A percentile compares a stretch with the other conserved stretches of the same genome.
These are phyloP conservation scores for Saccharomycopsis vini DNA, from an alignment of 805 yeast species.

Conservation along the genomic window DNA sequence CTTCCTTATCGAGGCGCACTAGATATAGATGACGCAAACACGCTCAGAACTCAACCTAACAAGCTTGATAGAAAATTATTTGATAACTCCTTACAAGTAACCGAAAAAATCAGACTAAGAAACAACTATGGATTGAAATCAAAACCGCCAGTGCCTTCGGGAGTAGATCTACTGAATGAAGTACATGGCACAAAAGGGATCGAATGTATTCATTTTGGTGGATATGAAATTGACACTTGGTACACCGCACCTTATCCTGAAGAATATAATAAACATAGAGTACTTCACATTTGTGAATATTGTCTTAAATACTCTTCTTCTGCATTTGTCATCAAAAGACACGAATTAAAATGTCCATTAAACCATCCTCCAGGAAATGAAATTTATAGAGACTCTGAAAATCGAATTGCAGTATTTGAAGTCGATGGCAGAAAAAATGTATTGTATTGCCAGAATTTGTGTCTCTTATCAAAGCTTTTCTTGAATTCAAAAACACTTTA, in stretches of 20 bases:
- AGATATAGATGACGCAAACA: constrained; percentile 47
- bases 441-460: constrained; percentile 79
- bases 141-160: constrained; percentile 14
- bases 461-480: constrained; percentile 82
- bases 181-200: constrained; percentile 25
- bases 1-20: constrained; percentile 64
- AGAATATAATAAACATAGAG: constrained; percentile 55
- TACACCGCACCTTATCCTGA: constrained; percentile 90
- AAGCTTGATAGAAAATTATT: constrained; percentile 42
- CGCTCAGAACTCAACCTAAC: constrained; percentile 54
- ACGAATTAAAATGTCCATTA: constrained; percentile 61
- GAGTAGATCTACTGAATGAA: constrained; percentile 15
- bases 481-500: constrained; percentile 86
- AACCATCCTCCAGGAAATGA: constrained; percentile 86
- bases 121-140: constrained; percentile 29
- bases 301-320: constrained; percentile 76
- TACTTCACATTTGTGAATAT: constrained; percentile 70
- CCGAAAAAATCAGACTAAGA: constrained; percentile 31
- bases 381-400: constrained; percentile 65
- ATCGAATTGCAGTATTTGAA: constrained; percentile 69
- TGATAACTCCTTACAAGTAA: constrained; percentile 30
- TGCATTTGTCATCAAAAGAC: constrained; percentile 59
- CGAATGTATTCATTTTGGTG: constrained; percentile 59
- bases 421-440: constrained; percentile 84
- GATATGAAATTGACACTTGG: constrained; percentile 80